A percentile compares a stretch with the other conserved stretches of the same genome.
phyloP scores from a whole-genome alignment of 2,329 filamentous ascomycete species.

The Xylaria sp. region DNA sequence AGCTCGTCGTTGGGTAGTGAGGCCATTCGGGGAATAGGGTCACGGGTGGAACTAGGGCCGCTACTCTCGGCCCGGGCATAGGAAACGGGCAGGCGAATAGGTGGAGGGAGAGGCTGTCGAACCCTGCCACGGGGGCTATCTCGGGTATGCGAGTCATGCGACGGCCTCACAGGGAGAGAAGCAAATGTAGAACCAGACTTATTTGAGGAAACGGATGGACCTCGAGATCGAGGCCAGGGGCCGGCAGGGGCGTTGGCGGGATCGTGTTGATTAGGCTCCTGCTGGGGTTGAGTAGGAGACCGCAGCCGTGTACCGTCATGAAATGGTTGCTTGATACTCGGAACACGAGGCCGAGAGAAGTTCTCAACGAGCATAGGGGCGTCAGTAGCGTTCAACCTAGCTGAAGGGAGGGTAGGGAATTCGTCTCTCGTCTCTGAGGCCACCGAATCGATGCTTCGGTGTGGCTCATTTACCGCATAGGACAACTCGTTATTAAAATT shows the following conservation, averaged over 20 bases:
- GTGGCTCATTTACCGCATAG: constrained; percentile 39
- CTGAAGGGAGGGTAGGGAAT: constrained; percentile 42
- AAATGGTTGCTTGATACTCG: constrained; percentile 61
- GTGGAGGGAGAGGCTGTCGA: constrained; percentile 43
- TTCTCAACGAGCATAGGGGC: constrained; percentile 60
- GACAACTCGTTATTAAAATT: constrained; percentile 39
- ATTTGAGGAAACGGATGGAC: constrained; percentile 61
- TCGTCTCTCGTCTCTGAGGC: constrained; percentile 45
- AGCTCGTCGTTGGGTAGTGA: constrained; percentile 65
- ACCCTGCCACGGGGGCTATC: constrained; percentile 44
- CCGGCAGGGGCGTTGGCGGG: constrained; percentile 32
- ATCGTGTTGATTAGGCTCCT: constrained; percentile 45
- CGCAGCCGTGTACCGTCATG: constrained; percentile 51
- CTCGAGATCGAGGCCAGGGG: constrained; percentile 59
- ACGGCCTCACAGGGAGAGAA: constrained; percentile 55
- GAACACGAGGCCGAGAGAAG: constrained; percentile 69
- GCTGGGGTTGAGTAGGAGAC: constrained; percentile 44
- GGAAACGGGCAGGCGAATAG: constrained; percentile 47
- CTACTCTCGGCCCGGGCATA: constrained; percentile 54
- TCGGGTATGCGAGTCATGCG: constrained; percentile 54
- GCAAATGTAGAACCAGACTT: constrained; percentile 60
- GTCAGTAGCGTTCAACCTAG: constrained; percentile 49
- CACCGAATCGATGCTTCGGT: constrained; percentile 41
- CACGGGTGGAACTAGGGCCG: constrained; percentile 52
- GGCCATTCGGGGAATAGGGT: constrained; percentile 54